Percentiles rank a stretch among this genome's conserved stretches.
These are phyloP conservation scores for Lachnellula suecica DNA, from an alignment of 2,329 filamentous ascomycete species.

Conservation along the genomic window DNA sequence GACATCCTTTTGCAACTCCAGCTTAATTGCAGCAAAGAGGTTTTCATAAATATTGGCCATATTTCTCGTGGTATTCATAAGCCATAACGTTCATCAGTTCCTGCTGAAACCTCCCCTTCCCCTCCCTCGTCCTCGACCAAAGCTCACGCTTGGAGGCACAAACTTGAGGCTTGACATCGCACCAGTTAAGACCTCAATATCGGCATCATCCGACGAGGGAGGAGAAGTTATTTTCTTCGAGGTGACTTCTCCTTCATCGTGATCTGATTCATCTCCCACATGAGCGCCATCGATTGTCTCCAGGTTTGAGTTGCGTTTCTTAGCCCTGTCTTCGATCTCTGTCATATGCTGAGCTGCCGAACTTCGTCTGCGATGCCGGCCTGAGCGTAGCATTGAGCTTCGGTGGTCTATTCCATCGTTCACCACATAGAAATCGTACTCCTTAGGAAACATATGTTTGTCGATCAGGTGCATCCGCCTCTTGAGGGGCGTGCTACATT, in stretches of 20 bases:
- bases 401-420: conserved; percentile 87
- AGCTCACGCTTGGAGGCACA: conserved; percentile 65
- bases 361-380: conserved; percentile 46
- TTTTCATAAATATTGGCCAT: conserved; percentile 6
- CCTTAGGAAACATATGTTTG: conserved; percentile 88
- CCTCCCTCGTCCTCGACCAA: conserved; percentile 45
- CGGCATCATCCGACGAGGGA: conserved; percentile 18
- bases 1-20: too few species aligned
- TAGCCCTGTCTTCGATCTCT: conserved; percentile 23
- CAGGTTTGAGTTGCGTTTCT: conserved; percentile 19
- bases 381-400: conserved; percentile 72
- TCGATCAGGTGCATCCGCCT: conserved; percentile 86
- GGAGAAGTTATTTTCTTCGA: conserved; percentile 20
- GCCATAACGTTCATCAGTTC: conserved; percentile 16
- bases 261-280: conserved; percentile 4
- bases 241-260: conserved; percentile 23
- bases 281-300: conserved; percentile 4
- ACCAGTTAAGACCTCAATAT: conserved; percentile 61
- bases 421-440: conserved; percentile 85
- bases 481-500: conserved; percentile 82
- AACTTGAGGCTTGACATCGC: conserved; percentile 74
- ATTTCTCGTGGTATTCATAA: conserved; percentile 4
- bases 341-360: conserved; percentile 39
- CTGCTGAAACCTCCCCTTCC: conserved; percentile 32
- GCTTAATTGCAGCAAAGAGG: too few species aligned